A percentile compares a stretch with the other conserved stretches of the same genome.
These are phyloP conservation scores for Fusarium illudens DNA, from an alignment of 2,329 filamentous ascomycete genomes.

Conservation along the genomic window DNA sequence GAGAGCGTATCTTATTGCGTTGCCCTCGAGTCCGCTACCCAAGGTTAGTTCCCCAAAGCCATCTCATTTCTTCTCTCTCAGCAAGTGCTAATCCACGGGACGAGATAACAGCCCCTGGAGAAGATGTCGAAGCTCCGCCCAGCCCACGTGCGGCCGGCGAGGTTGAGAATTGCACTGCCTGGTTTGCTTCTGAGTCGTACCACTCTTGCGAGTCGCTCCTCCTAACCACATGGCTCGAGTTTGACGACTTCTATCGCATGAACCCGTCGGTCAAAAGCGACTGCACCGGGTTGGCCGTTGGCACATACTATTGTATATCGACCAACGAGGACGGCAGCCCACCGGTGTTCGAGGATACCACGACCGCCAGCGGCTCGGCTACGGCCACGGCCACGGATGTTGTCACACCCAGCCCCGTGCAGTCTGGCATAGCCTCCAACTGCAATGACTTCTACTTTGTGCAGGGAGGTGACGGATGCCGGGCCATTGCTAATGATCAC, in stretches of 20 bases:
- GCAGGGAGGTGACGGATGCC: background rate
- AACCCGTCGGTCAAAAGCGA: slow-evolving; percentile 11
- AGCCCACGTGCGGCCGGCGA: slow-evolving; percentile 6
- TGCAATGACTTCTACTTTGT: slow-evolving; percentile 2
- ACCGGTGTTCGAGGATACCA: background rate
- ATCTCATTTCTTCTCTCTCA: background rate
- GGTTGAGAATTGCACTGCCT: background rate
- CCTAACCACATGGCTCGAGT: background rate
- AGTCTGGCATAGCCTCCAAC: background rate
- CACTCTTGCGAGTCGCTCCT: background rate
- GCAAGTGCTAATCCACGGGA: background rate
- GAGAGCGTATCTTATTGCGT: slow-evolving; percentile 9
- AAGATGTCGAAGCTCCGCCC: background rate
- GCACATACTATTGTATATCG: slow-evolving; percentile 23
- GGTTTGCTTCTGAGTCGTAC: background rate
- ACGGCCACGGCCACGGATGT: background rate
- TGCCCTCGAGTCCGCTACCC: background rate
- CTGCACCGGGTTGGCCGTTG: slow-evolving; percentile 11
- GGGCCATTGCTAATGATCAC: background rate
- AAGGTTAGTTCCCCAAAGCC: background rate
- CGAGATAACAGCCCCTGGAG: background rate
- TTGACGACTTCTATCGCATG: slow-evolving; percentile 15
- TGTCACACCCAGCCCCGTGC: background rate
- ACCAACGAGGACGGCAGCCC: slow-evolving; percentile 2
- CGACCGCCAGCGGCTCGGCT: background rate